These are phyloP conservation scores for Ophiosphaerella korrae DNA, from an alignment of 2,329 filamentous ascomycete genomes.

Conservation along the genomic window DNA sequence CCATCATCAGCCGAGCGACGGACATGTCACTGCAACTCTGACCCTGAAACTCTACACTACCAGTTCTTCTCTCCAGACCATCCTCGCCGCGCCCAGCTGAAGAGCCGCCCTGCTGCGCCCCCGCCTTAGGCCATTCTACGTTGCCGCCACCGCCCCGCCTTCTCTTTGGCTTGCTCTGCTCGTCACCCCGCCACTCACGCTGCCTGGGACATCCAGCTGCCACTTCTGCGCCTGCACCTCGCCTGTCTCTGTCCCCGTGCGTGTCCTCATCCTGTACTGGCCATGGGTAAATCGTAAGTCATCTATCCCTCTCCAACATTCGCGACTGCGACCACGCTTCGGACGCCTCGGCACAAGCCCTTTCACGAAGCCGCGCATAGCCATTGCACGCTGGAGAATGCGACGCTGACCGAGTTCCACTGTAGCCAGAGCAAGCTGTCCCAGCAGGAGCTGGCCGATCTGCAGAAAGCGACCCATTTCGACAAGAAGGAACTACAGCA, in stretches of 20 bases:
- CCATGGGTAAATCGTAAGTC: conserved; percentile 52
- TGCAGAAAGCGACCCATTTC: conserved; percentile 97
- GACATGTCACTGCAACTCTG: neutral
- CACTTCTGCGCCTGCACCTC: neutral
- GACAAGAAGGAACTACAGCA: conserved; percentile 99
- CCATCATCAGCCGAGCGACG: conserved; percentile 7
- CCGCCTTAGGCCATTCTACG: neutral
- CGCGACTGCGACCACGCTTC: conserved; percentile 17
- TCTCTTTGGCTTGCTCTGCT: neutral
- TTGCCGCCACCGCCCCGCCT: neutral
- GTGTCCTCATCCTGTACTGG: conserved; percentile 1
- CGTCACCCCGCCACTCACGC: neutral
- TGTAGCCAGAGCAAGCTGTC: conserved; percentile 96
- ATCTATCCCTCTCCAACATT: conserved; percentile 11
- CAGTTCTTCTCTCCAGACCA: neutral
- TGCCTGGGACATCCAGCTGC: neutral
- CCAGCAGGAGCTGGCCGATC: conserved; percentile 90
- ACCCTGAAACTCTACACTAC: conserved; percentile 2
- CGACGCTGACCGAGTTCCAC: conserved; percentile 41
- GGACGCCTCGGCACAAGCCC: no score
- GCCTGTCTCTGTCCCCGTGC: no score
- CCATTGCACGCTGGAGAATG: conserved; percentile 33
- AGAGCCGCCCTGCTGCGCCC: conserved; percentile 1
- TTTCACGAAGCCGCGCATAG: conserved; percentile 8
- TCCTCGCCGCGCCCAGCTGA: neutral